These are phyloP conservation scores for Triglochin maritima DNA, from an alignment of 106 monocot species.

Conservation along the genomic window DNA sequence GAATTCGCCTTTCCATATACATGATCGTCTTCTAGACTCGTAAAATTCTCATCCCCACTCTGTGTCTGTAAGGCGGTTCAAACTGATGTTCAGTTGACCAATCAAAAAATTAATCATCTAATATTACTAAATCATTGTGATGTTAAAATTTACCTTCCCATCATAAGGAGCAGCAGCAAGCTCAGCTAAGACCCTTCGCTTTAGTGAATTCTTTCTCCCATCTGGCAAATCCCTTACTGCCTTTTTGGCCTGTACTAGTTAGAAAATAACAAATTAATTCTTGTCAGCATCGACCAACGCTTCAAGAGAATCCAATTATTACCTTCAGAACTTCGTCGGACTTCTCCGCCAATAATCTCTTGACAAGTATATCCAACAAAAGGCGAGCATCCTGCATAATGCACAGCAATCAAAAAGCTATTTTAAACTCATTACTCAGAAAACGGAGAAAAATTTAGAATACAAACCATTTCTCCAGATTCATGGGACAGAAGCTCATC, in stretches of 20 bases:
- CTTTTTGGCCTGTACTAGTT: conserved; percentile 21
- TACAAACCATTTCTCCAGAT: conserved; percentile 62
- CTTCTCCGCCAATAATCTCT: background rate
- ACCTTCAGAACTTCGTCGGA: background rate
- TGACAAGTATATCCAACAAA: conserved; percentile 50
- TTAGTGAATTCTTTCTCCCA: conserved; percentile 30
- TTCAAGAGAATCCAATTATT: background rate
- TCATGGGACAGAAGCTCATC: conserved; percentile 23
- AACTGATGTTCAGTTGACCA: background rate
- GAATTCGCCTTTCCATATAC: conserved; percentile 4
- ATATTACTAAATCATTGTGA: background rate
- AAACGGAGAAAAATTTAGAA: background rate
- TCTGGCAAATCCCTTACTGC: conserved; percentile 32
- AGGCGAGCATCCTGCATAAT: conserved; percentile 35
- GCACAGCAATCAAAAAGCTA: background rate
- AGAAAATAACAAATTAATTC: background rate
- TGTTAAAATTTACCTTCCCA: conserved; percentile 6
- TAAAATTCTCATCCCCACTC: conserved; percentile 19
- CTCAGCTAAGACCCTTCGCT: conserved; percentile 33
- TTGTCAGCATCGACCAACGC: background rate
- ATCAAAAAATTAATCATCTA: background rate
- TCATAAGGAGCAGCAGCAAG: conserved; percentile 17
- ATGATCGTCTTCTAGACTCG: conserved; percentile 16
- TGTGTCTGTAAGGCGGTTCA: conserved; percentile 13
- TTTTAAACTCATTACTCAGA: background rate